These are phyloP conservation scores for Diplodia scrobiculata DNA, from an alignment of 2,329 filamentous ascomycete genomes.

Conservation along the genomic window DNA sequence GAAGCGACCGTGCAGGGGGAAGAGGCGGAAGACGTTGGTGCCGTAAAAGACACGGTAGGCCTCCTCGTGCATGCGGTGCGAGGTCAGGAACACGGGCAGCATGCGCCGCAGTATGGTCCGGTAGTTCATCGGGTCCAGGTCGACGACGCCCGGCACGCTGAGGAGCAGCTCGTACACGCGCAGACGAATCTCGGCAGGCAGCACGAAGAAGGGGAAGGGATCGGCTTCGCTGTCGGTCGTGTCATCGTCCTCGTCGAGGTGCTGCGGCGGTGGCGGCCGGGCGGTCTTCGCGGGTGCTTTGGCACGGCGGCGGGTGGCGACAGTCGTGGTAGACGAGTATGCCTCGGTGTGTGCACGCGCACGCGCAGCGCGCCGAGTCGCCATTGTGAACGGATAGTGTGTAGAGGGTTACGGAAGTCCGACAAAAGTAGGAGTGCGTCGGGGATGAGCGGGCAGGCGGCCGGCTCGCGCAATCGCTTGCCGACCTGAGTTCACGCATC, in stretches of 20 bases:
- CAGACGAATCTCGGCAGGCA: slow-evolving; percentile 58
- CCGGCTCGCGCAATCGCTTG: slow-evolving; percentile 35
- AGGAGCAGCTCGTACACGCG: slow-evolving; percentile 54
- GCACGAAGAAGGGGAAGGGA: slow-evolving; percentile 55
- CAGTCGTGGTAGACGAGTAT: slow-evolving; percentile 11
- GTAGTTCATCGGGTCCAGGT: slow-evolving; percentile 68
- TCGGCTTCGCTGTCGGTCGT: slow-evolving; percentile 40
- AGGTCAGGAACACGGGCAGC: slow-evolving; percentile 68
- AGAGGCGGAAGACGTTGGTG: slow-evolving; percentile 56
- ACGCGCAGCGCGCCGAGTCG: background rate
- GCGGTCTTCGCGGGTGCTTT: slow-evolving; percentile 4
- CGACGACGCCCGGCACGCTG: slow-evolving; percentile 58
- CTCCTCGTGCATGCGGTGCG: slow-evolving; percentile 54
- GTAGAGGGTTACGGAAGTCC: slow-evolving; percentile 6
- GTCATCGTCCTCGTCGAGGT: slow-evolving; percentile 56
- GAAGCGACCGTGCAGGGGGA: slow-evolving; percentile 58
- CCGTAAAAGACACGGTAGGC: slow-evolving; percentile 56
- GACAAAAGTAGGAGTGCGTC: slow-evolving; percentile 30
- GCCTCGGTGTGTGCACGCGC: slow-evolving; percentile 10
- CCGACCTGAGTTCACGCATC: slow-evolving; percentile 43
- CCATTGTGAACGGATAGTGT: slow-evolving; percentile 30
- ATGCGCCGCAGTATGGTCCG: slow-evolving; percentile 52
- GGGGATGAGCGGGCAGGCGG: slow-evolving; percentile 38
- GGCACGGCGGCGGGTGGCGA: background rate
- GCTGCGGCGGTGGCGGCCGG: background rate